Percentiles rank a stretch among this genome's conserved stretches.
These are phyloP conservation scores for Ilex aquifolium DNA, from an alignment of 257 asterid species.

Conservation along the genomic window DNA sequence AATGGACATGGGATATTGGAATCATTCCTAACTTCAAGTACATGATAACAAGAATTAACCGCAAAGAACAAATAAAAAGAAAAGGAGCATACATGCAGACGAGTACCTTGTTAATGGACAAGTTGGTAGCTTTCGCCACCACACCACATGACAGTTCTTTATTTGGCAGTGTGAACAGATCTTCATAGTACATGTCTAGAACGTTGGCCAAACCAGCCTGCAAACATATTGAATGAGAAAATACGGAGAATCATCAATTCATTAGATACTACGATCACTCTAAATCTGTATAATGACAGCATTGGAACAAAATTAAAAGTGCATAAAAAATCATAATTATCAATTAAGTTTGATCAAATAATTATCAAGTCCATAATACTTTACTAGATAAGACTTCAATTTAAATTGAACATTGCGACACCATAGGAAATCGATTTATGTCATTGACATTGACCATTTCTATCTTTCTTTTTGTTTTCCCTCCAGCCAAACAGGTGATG, in stretches of 20 bases:
- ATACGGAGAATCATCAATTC: neutral
- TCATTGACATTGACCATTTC: no score
- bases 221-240: constrained; percentile 12
- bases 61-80: neutral
- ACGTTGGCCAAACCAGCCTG: constrained; percentile 71
- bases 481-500: no score
- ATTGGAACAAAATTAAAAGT: no score
- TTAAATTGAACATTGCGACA: no score
- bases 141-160: constrained; percentile 52
- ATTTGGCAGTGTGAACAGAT: constrained; percentile 67
- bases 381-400: neutral
- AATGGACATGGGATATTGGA: neutral
- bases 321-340: no score
- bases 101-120: constrained; percentile 46
- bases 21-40: no score
- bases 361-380: neutral
- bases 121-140: constrained; percentile 44
- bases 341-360: neutral
- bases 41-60: neutral
- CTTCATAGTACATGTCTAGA: constrained; percentile 87
- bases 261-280: neutral
- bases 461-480: no score
- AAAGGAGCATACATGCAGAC: no score
- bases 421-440: no score
- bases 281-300: neutral